Base-by-base conservation (phyloP, 2,329 filamentous ascomycete species). In the Cercospora nicotianae region DNA sequence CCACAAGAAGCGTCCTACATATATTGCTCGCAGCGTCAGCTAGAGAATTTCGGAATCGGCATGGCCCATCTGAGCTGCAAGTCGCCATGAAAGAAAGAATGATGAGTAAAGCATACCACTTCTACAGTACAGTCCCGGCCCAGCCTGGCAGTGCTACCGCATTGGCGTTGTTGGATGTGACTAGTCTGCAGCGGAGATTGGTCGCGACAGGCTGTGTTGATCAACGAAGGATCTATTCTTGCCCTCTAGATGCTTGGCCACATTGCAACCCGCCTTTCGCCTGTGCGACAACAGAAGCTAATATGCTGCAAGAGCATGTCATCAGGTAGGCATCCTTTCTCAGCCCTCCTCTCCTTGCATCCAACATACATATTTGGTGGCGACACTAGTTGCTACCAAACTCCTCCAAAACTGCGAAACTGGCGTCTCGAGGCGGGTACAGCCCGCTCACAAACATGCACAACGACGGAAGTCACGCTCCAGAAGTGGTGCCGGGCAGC, bases 401-500 rank as follows among this genome's bases (percentile, higher is more conserved):
- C 9, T 10, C 12, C 13, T 20, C 4, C 18, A 20, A 62, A 31
- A 0, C 2, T 13, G 7, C 16, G 23, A 51, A 33, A 1, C 60
- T 62, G 60, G 60, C 42, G 9, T 30, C 9, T 31, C 60, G 60
- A 33, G 60, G 60, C 26, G 60, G 60, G 3, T 62, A 62, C n/a
- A 62, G 39, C 39, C 60, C 28, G 36, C 60, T 62, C 18, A 33
- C 28, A 48, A 31, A 62, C 26, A 55, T 55, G 61, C 42, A 26
- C 28, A n/a, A 28, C 23, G 61, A 63, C 30, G 45, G 28, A 28
- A 30, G 45, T 7, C 42, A 62, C 18, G 64, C 59, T 10, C 64
- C 64, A 36, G 64, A 63, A 33, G 64, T 66, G 26, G 60, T 66
- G 2, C 58, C 62, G 8, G 48, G 64, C 8, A 66, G 30, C 30